Evolutionary conservation across 2,329 filamentous ascomycete genomes (phyloP).

Genomic region (Aureobasidium leucospermi): DNA sequence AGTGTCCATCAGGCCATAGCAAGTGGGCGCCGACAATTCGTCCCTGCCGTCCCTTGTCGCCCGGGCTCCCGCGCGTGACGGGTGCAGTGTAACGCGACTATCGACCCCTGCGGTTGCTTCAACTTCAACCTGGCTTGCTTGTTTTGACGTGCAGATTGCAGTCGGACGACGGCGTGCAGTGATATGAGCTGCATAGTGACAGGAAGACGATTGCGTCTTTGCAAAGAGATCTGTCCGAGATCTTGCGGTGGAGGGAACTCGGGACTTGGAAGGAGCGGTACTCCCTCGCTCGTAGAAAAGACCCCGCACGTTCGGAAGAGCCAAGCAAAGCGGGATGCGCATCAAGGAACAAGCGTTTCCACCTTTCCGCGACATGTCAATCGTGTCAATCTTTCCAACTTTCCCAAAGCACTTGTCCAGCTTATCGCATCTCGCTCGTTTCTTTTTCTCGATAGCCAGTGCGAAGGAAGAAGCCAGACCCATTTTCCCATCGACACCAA

Average conservation of each 20-base stretch:
- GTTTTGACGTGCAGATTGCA: neutral
- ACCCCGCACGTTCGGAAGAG: too few species aligned
- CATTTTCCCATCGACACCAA: too few species aligned
- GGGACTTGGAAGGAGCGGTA: too few species aligned
- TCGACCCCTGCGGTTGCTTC: neutral
- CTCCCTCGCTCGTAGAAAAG: too few species aligned
- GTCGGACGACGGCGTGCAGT: conserved; percentile 5
- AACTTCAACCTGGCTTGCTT: neutral
- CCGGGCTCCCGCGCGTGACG: conserved; percentile 4
- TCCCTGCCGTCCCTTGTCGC: conserved; percentile 2
- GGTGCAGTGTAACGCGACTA: conserved; percentile 5
- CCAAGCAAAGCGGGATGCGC: too few species aligned
- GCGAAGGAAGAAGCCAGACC: too few species aligned
- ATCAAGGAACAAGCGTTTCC: too few species aligned
- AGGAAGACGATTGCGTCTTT: neutral
- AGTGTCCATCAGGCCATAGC: conserved; percentile 2
- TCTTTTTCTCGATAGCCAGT: too few species aligned
- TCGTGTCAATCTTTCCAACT: too few species aligned
- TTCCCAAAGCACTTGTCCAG: too few species aligned
- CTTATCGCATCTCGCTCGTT: too few species aligned
- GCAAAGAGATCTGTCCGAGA: neutral
- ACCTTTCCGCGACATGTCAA: too few species aligned
- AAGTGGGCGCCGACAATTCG: neutral
- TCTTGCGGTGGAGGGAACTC: neutral
- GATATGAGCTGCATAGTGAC: neutral